Evolutionary conservation across 768 basidiomycete genomes (phyloP).

Genomic region (Daedalea quercina): DNA sequence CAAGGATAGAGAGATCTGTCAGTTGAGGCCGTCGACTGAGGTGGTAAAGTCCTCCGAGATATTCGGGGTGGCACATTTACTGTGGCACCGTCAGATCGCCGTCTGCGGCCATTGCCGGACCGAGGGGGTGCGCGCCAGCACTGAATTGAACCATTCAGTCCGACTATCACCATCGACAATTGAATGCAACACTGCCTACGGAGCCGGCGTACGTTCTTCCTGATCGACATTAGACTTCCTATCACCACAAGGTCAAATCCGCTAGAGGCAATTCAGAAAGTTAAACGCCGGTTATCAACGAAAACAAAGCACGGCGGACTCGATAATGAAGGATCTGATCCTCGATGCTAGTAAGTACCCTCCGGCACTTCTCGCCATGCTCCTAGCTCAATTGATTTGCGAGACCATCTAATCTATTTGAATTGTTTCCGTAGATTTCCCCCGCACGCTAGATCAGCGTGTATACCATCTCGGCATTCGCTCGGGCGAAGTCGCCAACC

Average conservation of each 20-base stretch:
- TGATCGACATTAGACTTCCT: background rate
- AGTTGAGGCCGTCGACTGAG: too few species aligned
- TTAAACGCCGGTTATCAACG: background rate
- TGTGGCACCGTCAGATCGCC: too few species aligned
- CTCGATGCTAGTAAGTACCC: conserved; percentile 52
- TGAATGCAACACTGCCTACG: background rate
- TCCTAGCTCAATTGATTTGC: background rate
- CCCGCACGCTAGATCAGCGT: conserved; percentile 62
- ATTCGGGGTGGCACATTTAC: background rate
- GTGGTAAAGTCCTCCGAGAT: background rate
- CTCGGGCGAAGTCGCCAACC: conserved; percentile 74
- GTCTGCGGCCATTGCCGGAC: background rate
- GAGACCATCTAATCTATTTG: background rate
- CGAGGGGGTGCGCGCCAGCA: background rate
- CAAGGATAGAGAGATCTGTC: too few species aligned
- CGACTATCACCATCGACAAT: background rate
- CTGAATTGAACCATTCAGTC: background rate
- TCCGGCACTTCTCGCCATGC: background rate
- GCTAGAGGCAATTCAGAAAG: background rate
- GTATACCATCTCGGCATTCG: conserved; percentile 77
- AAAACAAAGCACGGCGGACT: background rate
- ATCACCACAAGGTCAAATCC: background rate
- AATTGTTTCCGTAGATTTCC: conserved; percentile 50
- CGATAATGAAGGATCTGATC: conserved; percentile 53
- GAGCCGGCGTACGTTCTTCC: background rate